phyloP scores from a whole-genome alignment of 371 early-diverging fungal species.

The Smittium culicis region DNA sequence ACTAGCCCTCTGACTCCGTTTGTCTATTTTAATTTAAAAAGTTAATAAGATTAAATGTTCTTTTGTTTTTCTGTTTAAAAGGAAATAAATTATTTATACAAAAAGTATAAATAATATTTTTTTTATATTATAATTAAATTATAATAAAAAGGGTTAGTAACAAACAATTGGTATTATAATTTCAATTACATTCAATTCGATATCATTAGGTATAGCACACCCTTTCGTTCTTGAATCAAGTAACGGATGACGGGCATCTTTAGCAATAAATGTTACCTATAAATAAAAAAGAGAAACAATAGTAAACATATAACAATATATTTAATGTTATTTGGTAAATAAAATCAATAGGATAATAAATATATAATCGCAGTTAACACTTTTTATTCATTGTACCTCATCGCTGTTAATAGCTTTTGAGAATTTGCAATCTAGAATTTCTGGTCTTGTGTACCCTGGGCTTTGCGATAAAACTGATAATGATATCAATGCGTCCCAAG shows the following conservation, averaged over 20 bases:
- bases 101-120: background rate
- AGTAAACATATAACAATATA: too few species aligned
- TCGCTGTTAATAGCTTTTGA: slow-evolving; percentile 26
- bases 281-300: too few species aligned
- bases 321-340: background rate
- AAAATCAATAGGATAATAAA: background rate
- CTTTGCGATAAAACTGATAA: slow-evolving; percentile 45
- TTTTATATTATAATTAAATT: background rate
- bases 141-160: background rate
- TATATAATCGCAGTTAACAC: background rate
- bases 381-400: slow-evolving; percentile 20
- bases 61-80: background rate
- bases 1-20: slow-evolving; percentile 33
- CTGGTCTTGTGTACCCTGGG: slow-evolving; percentile 58
- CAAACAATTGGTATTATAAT: background rate
- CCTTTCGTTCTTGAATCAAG: slow-evolving; percentile 29
- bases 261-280: background rate
- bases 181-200: slow-evolving; percentile 33
- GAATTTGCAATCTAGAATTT: slow-evolving; percentile 22
- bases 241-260: slow-evolving; percentile 48
- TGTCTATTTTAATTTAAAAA: background rate
- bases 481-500: slow-evolving; percentile 61
- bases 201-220: slow-evolving; percentile 52
- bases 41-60: background rate
- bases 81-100: background rate